Percentiles rank a stretch among this genome's conserved stretches.
phyloP scores from a whole-genome alignment of 2,329 filamentous ascomycete species.

The Mariannaea elegans region DNA sequence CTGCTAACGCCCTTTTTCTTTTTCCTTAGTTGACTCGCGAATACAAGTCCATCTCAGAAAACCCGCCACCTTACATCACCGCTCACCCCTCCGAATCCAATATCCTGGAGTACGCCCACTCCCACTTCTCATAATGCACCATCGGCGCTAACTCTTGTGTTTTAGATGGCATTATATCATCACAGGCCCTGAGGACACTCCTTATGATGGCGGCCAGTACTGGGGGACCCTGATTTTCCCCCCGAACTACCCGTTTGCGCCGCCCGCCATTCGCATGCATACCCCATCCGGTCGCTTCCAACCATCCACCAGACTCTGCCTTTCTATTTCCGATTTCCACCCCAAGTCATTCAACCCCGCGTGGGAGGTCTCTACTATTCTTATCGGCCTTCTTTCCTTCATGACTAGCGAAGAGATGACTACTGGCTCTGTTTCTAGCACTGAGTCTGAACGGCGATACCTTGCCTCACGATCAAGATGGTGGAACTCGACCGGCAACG shows the following conservation, averaged over 20 bases:
- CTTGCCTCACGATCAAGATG: slow-evolving; percentile 83
- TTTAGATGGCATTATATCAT: slow-evolving; percentile 92
- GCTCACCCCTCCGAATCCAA: slow-evolving; percentile 91
- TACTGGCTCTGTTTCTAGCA: slow-evolving; percentile 85
- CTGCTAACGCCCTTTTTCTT: slow-evolving; percentile 33
- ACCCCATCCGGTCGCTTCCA: slow-evolving; percentile 96
- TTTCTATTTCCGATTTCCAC: slow-evolving; percentile 97
- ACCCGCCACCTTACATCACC: slow-evolving; percentile 87
- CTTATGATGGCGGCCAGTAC: slow-evolving; percentile 95
- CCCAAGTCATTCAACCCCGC: slow-evolving; percentile 98
- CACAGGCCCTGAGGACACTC: slow-evolving; percentile 91
- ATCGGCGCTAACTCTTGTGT: slow-evolving; percentile 23
- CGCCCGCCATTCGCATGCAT: slow-evolving; percentile 98
- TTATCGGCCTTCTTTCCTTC: slow-evolving; percentile 93
- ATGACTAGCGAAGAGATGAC: slow-evolving; percentile 99
- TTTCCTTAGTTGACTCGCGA: slow-evolving; percentile 65
- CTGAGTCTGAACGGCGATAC: slow-evolving; percentile 78
- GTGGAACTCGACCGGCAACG: slow-evolving; percentile 97
- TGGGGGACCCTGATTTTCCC: slow-evolving; percentile 98
- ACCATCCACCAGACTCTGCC: slow-evolving; percentile 87
- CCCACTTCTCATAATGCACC: slow-evolving; percentile 9
- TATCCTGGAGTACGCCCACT: slow-evolving; percentile 78
- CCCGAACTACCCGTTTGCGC: slow-evolving; percentile 95
- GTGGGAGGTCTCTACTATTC: slow-evolving; percentile 96
- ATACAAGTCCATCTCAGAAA: slow-evolving; percentile 71